These are phyloP conservation scores for Cryphonectria radicalis DNA, from an alignment of 2,329 filamentous ascomycete genomes.

Conservation along the genomic window DNA sequence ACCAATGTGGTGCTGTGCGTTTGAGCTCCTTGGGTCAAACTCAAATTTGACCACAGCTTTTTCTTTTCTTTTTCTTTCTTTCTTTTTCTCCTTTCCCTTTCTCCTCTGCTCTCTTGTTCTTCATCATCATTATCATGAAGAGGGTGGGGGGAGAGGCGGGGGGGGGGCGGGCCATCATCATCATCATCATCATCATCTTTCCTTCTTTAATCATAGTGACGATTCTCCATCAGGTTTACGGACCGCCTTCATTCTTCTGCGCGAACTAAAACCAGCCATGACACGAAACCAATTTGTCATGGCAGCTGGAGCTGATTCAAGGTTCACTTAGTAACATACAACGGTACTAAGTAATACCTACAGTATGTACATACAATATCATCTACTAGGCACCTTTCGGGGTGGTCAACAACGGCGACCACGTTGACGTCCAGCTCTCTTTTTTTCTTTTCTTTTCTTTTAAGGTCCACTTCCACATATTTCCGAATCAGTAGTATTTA, in stretches of 20 bases:
- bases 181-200: no score
- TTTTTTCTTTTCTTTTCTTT: no score
- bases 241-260: neutral
- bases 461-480: neutral
- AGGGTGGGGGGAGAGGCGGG: no score
- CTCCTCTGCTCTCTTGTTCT: neutral
- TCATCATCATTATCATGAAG: no score
- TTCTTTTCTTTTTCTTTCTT: neutral
- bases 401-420: neutral
- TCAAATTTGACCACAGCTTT: conserved; percentile 15
- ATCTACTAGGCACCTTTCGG: neutral
- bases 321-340: neutral
- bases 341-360: neutral
- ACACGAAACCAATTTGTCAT: neutral
- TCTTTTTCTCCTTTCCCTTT: neutral
- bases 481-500: neutral
- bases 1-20: conserved; percentile 28
- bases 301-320: neutral
- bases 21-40: conserved; percentile 17
- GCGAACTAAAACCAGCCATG: neutral
- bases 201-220: no score
- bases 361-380: no score
- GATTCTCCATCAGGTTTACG: neutral
- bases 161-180: no score
- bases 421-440: neutral